phyloP scores from a whole-genome alignment of 306 rosid genomes.

The Leucaena leucocephala region DNA sequence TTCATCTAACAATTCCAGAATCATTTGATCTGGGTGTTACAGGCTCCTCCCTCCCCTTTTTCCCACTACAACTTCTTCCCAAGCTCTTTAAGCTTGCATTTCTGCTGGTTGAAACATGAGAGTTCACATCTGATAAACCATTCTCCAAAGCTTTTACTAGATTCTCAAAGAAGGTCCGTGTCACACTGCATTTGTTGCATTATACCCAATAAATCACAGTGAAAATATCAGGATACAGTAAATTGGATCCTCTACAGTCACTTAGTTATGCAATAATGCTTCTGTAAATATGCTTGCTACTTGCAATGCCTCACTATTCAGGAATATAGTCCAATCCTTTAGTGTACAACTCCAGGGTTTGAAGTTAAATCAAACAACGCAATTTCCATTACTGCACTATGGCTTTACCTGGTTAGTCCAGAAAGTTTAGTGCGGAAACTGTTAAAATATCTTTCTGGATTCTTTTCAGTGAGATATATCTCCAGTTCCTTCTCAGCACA shows the following conservation, averaged over 20 bases:
- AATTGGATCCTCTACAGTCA: neutral
- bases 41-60: constrained; percentile 26
- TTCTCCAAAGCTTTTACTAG: constrained; percentile 45
- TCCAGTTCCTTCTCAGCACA: constrained; percentile 61
- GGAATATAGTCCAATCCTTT: neutral
- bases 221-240: neutral
- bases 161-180: constrained; percentile 27
- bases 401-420: constrained; percentile 49
- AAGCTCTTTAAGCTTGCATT: constrained; percentile 21
- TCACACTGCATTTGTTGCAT: constrained; percentile 24
- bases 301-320: neutral
- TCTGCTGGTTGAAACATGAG: constrained; percentile 29
- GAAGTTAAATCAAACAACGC: neutral
- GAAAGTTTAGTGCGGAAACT: constrained; percentile 64
- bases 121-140: constrained; percentile 41
- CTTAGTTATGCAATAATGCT: neutral
- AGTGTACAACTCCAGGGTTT: neutral
- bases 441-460: constrained; percentile 52
- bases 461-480: constrained; percentile 47
- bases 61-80: constrained; percentile 10
- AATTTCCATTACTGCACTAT: neutral
- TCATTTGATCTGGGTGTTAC: constrained; percentile 10
- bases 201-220: neutral
- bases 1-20: neutral
- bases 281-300: neutral